Evolutionary conservation across 1,139 yeast genomes (phyloP).

Genomic region (Arxiozyma telluris): DNA sequence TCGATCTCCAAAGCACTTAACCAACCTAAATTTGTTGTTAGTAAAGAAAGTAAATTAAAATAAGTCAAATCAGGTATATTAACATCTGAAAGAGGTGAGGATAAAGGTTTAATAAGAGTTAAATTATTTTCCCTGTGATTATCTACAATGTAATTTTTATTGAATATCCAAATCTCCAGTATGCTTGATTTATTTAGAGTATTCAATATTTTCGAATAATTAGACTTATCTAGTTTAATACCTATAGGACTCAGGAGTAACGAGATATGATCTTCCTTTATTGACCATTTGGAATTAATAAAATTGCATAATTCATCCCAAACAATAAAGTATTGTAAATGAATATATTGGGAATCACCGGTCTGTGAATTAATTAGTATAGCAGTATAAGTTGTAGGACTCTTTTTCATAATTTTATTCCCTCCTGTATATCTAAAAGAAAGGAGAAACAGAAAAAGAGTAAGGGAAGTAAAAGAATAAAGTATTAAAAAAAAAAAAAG

Average conservation of each 20-base stretch:
- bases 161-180: background rate
- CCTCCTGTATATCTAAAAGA: background rate
- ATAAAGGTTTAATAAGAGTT: conserved; percentile 34
- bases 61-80: conserved; percentile 1
- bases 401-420: background rate
- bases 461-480: background rate
- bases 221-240: background rate
- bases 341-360: background rate
- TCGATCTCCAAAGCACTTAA: conserved; percentile 43
- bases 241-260: background rate
- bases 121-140: background rate
- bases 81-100: conserved; percentile 35
- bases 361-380: background rate
- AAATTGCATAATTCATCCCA: background rate
- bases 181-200: background rate
- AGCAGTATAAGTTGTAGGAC: background rate
- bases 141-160: background rate
- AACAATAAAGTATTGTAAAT: background rate
- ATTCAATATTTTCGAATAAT: background rate
- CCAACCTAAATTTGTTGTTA: conserved; percentile 46
- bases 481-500: background rate
- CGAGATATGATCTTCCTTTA: background rate
- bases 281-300: background rate
- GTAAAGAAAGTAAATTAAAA: conserved; percentile 18
- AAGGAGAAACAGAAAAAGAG: background rate